Base-by-base conservation (phyloP, 2,329 filamentous ascomycete genomes). In the Malbranchea zuffiana region DNA sequence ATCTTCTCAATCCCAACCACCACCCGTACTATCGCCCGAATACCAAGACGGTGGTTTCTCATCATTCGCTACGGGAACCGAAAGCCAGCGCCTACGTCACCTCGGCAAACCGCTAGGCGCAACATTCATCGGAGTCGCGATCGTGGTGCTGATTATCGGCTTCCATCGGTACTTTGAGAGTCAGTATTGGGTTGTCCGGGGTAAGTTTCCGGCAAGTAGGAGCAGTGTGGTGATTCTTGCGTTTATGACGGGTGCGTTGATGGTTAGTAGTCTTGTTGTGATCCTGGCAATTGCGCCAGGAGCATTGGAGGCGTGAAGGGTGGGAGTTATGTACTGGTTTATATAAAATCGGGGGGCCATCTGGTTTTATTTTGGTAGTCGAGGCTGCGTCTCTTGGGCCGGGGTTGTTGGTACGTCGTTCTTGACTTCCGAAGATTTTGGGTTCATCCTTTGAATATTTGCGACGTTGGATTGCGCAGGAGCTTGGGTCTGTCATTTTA, bases 161-260 rank as follows among this genome's bases (percentile, higher is more conserved):
- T 78, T 78, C 47, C 75, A 78, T 50, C 65, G 75, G 28, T 80
- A 78, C 48, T 79, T 79, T 47, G 75, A 79, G 49, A 69, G 70
- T 27, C 75, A 80, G 56, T 73, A 79, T 51, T 80, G 77, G 63
- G 74, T 80, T 38, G 72, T 79, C 16, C 57, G 74, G 3, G 75
- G 75, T 35, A 78, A 78, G 51, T 80, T 80, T 39, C 75, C 75
- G 0, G 75, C 75, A 3, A 74, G 70, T 40, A 64, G 75, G 38
- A 74, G 74, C 3, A 78, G 74, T 47, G 67, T 80, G 25, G 59
- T 75, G 17, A 41, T 78, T n/a, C 68, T 78, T 6, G 67, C 67
- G 5, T 59, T 66, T 30, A 61, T 78, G 31, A 66, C 74, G 2
- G 68, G 62, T 7, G 65, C 63, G 6, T 51, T 80, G 49, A 77